Evolutionary conservation across 2,329 filamentous ascomycete genomes (phyloP).

Genomic region (Thielaviopsis populi): DNA sequence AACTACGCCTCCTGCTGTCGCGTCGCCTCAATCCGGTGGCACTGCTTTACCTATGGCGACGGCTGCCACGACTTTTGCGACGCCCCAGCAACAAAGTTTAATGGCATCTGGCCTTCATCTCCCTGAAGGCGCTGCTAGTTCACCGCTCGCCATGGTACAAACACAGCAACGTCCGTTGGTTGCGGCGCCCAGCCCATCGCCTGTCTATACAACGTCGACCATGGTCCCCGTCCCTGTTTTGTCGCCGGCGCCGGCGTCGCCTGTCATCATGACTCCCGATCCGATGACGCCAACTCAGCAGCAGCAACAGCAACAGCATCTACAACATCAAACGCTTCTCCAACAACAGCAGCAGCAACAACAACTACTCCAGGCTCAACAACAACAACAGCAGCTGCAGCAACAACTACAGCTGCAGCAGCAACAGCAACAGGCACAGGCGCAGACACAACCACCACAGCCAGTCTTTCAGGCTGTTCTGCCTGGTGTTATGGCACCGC

Average conservation of each 20-base stretch:
- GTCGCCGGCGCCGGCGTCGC: constrained; percentile 14
- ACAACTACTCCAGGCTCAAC: neutral
- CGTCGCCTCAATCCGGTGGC: constrained; percentile 12
- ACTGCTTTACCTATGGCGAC: constrained; percentile 13
- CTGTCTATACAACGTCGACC: constrained; percentile 19
- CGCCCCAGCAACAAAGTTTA: constrained; percentile 12
- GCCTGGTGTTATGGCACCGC: constrained; percentile 38
- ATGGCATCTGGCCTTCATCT: constrained; percentile 17
- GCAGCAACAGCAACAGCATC: constrained; percentile 12
- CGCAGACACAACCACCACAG: constrained; percentile 6
- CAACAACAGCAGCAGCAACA: constrained; percentile 12
- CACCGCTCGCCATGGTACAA: constrained; percentile 18
- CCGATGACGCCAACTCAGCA: constrained; percentile 12
- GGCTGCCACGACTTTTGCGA: constrained; percentile 12
- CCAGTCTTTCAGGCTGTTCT: constrained; percentile 19
- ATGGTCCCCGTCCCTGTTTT: constrained; percentile 18
- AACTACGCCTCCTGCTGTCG: constrained; percentile 25
- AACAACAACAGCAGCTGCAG: constrained; percentile 7
- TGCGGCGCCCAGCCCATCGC: constrained; percentile 8
- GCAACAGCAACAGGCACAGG: neutral
- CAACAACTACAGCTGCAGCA: constrained; percentile 11
- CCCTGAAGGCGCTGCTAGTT: constrained; percentile 17
- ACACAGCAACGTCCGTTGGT: constrained; percentile 15
- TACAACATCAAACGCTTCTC: constrained; percentile 6
- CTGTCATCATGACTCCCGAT: constrained; percentile 12